These are phyloP conservation scores for Penicillium frequentans DNA, from an alignment of 2,329 filamentous ascomycete genomes.

Conservation along the genomic window DNA sequence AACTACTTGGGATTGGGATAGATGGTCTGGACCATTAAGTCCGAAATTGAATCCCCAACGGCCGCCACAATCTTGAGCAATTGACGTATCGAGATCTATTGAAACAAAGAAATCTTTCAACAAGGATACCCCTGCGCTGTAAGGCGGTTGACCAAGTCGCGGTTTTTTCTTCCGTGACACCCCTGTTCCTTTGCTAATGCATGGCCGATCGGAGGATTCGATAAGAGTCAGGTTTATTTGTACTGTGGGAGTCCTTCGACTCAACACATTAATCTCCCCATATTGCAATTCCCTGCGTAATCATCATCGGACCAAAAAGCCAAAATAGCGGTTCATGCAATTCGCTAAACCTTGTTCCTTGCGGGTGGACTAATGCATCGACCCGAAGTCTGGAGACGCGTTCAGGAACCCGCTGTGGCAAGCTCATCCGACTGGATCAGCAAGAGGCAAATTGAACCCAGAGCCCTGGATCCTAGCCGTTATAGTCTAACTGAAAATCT, in stretches of 20 bases:
- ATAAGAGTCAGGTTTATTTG: not conserved
- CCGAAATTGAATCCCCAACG: not conserved
- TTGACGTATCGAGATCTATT: constrained; percentile 12
- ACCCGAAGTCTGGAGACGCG: constrained; percentile 25
- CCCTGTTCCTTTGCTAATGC: constrained; percentile 11
- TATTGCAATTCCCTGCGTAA: too few species aligned
- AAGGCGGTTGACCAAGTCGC: constrained; percentile 10
- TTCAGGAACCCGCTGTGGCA: constrained; percentile 20
- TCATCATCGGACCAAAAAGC: too few species aligned
- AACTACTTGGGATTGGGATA: not conserved
- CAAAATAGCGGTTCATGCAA: constrained; percentile 23
- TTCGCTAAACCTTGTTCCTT: constrained; percentile 22
- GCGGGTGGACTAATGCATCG: constrained; percentile 28
- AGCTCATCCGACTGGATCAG: constrained; percentile 12
- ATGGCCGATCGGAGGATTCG: constrained; percentile 5
- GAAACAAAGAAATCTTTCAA: not conserved
- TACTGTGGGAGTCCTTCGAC: too few species aligned
- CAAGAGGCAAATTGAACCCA: constrained; percentile 1
- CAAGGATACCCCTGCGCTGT: constrained; percentile 2
- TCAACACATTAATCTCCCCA: too few species aligned
- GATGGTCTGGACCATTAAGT: not conserved
- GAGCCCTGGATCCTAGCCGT: constrained; percentile 11
- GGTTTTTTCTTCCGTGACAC: not conserved
- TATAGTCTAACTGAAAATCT: constrained; percentile 1
- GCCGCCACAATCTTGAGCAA: constrained; percentile 11